Conservation (phyloP, 2,329 filamentous ascomycete genomes). For the Xylariaceae sp. region DNA sequence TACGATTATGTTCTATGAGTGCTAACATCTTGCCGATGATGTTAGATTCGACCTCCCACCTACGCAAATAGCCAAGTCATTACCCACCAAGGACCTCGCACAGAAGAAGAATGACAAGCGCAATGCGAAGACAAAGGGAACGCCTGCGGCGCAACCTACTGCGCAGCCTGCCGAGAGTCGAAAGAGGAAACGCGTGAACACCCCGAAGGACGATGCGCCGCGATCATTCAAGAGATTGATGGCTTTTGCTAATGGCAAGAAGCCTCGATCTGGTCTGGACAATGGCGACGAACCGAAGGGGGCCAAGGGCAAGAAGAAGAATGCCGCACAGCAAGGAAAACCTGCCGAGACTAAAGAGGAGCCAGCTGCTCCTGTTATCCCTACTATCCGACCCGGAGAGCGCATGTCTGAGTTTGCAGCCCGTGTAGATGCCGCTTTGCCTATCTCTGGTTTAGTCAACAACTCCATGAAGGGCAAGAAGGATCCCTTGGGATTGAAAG, state of each 20-base stretch:
- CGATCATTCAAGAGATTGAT: slow-evolving; percentile 83
- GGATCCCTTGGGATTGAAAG: slow-evolving; percentile 60
- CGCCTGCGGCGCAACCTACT: slow-evolving; percentile 19
- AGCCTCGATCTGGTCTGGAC: slow-evolving; percentile 60
- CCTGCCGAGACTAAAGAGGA: slow-evolving; percentile 20
- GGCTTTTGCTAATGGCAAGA: slow-evolving; percentile 62
- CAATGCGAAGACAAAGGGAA: slow-evolving; percentile 16
- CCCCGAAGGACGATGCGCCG: slow-evolving; percentile 69
- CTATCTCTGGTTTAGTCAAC: slow-evolving; percentile 63
- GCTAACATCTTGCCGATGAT: slow-evolving; percentile 4
- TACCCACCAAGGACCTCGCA: slow-evolving; percentile 40
- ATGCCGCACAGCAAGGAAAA: slow-evolving; percentile 18
- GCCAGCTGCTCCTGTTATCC: slow-evolving; percentile 35
- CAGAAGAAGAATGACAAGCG: slow-evolving; percentile 27
- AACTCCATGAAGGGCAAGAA: slow-evolving; percentile 57
- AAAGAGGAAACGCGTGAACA: slow-evolving; percentile 44
- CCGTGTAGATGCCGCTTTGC: slow-evolving; percentile 79
- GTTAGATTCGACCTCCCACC: slow-evolving; percentile 47
- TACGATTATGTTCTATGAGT: slow-evolving; percentile 9
- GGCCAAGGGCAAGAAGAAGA: slow-evolving; percentile 32
- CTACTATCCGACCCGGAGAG: slow-evolving; percentile 78
- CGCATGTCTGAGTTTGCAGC: slow-evolving; percentile 73
- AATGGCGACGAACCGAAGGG: slow-evolving; percentile 51
- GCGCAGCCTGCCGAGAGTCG: slow-evolving; percentile 37
- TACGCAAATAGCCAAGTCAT: slow-evolving; percentile 44